These are phyloP conservation scores for Botrytis aclada DNA, from an alignment of 2,329 filamentous ascomycete genomes.

Conservation along the genomic window DNA sequence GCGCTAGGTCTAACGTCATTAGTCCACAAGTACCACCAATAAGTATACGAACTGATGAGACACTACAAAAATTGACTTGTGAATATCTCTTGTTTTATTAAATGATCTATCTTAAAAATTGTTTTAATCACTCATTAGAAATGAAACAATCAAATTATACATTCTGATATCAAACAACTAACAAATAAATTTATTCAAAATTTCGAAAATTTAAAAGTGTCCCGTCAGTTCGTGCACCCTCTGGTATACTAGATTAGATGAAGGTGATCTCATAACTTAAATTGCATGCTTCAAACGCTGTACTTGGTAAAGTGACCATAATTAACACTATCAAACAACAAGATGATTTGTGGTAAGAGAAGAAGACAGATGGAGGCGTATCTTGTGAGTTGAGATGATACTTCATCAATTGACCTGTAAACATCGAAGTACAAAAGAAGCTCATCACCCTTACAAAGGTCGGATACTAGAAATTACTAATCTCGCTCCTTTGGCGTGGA, in stretches of 20 bases:
- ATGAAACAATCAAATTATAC: too few relatives aligned
- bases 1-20: neutral
- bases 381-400: neutral
- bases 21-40: neutral
- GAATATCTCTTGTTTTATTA: too few relatives aligned
- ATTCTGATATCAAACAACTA: too few relatives aligned
- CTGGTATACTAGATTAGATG: too few relatives aligned
- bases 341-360: neutral
- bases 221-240: too few relatives aligned
- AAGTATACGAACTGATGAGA: too few relatives aligned
- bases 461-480: neutral
- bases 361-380: neutral
- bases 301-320: neutral
- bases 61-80: too few relatives aligned
- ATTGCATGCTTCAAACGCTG: neutral
- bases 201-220: too few relatives aligned
- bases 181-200: too few relatives aligned
- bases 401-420: neutral
- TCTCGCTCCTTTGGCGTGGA: neutral
- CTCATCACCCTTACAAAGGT: neutral
- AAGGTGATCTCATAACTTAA: neutral
- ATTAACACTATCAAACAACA: neutral
- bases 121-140: too few relatives aligned
- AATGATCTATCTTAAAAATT: too few relatives aligned
- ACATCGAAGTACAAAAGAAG: neutral